A percentile compares a stretch with the other conserved stretches of the same genome.
Conservation (phyloP, 495 filamentous ascomycete species). For the Penicillium cataractarum region DNA sequence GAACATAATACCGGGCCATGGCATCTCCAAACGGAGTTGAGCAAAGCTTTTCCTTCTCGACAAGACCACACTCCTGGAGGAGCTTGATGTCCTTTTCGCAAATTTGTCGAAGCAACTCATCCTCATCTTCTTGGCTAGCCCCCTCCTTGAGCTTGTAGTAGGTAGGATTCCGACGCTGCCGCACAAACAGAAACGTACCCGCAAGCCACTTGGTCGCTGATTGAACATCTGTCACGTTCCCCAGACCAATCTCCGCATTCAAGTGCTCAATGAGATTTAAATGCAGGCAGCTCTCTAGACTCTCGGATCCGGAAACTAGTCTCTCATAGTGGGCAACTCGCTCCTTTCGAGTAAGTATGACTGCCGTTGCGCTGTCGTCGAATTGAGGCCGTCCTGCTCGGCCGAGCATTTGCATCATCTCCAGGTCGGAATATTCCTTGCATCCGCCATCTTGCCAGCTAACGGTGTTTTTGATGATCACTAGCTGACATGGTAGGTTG, state of each 20-base stretch:
- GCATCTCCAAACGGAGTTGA: constrained; percentile 82
- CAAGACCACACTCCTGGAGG: constrained; percentile 63
- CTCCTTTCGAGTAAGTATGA: constrained; percentile 78
- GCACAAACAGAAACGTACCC: constrained; percentile 85
- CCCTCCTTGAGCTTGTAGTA: constrained; percentile 76
- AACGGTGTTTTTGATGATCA: constrained; percentile 89
- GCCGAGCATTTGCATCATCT: constrained; percentile 98
- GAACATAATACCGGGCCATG: constrained; percentile 92
- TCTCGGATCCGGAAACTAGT: constrained; percentile 81
- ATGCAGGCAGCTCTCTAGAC: constrained; percentile 87
- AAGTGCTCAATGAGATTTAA: constrained; percentile 88
- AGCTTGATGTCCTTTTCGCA: constrained; percentile 78
- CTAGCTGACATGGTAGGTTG: constrained; percentile 91
- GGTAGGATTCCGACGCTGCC: constrained; percentile 75
- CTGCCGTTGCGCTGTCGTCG: constrained; percentile 78
- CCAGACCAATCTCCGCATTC: constrained; percentile 90
- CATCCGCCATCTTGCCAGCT: constrained; percentile 65
- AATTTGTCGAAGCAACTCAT: constrained; percentile 75
- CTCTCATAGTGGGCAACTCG: constrained; percentile 76
- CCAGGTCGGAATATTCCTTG: constrained; percentile 86
- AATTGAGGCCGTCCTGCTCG: constrained; percentile 94
- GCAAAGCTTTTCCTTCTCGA: constrained; percentile 56
- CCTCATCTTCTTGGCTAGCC: constrained; percentile 54
- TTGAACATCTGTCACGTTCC: constrained; percentile 70
- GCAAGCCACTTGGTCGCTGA: constrained; percentile 82